Evolutionary conservation across 2,329 filamentous ascomycete genomes (phyloP), one percentile per base, ranked within the genome.

Genomic region (Emergomyces pasteurianus): DNA sequence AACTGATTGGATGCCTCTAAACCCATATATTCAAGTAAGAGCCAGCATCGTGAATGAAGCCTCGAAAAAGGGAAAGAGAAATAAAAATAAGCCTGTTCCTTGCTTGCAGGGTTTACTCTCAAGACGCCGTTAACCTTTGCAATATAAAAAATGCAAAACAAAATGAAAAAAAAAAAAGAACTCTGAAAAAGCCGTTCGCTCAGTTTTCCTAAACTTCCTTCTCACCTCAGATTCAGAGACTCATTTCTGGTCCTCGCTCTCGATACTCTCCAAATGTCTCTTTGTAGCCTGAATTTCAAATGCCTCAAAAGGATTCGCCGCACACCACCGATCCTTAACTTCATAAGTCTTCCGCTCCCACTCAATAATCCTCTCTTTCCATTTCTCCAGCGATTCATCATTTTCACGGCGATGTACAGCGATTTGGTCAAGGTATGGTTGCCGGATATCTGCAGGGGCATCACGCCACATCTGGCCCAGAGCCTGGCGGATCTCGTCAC

Each of bases 391-490:
- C n/a, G 81, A 79, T 57, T 80, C 79, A 54, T 85, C 84, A 65
- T 91, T 88, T 1, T 75, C 78, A 61, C 81, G 79, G 71, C 92
- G 92, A 66, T 90, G 87, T 58, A 81, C 80, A 60, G 86, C 81
- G 3, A 88, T 89, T 71, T 86, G 81, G 34, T 90, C 86, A 56
- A 92, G 82, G 69, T 89, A 97, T 0, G 91, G 92, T 70, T 82
- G 81, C 69, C 87, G 89, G 66, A 85, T 82, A 52, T 88, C 88
- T 6, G 84, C 79, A 1, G 80, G 75, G 0, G 89, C 85, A 57
- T 89, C 87, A 67, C 88, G 89, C 94, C 94, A 99, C 86, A 94
- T 92, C 70, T 88, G 87, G 34, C 92, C 92, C 10, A 94, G 84
- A 71, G 91, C 90, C 58, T 86, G 83, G 40, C 94, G 88, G 60